phyloP scores from a whole-genome alignment of 192 early-diverging fungal genomes.

The Ambispora gerdemannii region DNA sequence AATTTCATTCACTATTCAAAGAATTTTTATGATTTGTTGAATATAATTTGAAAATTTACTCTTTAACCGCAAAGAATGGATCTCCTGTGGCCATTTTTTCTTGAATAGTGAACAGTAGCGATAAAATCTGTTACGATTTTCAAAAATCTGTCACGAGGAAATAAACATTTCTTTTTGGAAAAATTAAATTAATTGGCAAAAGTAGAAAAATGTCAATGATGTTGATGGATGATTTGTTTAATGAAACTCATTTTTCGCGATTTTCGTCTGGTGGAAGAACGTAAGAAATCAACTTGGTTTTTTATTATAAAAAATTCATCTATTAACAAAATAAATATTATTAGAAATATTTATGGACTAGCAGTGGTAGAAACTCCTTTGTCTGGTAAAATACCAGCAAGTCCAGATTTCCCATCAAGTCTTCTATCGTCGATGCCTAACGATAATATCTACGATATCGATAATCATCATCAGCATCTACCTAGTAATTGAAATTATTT shows the following conservation, averaged over 20 bases:
- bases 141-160: too few relatives aligned
- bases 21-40: not conserved
- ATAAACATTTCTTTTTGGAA: too few relatives aligned
- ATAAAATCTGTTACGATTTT: too few relatives aligned
- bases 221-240: slow-evolving; percentile 4
- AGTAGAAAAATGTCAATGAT: too few relatives aligned
- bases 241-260: slow-evolving; percentile 1
- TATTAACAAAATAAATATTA: not conserved
- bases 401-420: slow-evolving; percentile 9
- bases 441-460: not conserved
- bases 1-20: too few relatives aligned
- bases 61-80: slow-evolving; percentile 9
- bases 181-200: too few relatives aligned
- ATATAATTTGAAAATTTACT: not conserved
- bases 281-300: not conserved
- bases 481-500: not conserved
- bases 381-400: not conserved
- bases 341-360: slow-evolving; percentile 24
- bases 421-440: not conserved
- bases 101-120: too few relatives aligned
- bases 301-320: not conserved
- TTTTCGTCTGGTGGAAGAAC: slow-evolving; percentile 21
- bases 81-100: not conserved
- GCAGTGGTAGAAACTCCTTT: slow-evolving; percentile 3
- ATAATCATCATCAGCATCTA: not conserved